These are phyloP conservation scores for Prunus yedoensis DNA, from an alignment of 331 rosid genomes.

Conservation along the genomic window DNA sequence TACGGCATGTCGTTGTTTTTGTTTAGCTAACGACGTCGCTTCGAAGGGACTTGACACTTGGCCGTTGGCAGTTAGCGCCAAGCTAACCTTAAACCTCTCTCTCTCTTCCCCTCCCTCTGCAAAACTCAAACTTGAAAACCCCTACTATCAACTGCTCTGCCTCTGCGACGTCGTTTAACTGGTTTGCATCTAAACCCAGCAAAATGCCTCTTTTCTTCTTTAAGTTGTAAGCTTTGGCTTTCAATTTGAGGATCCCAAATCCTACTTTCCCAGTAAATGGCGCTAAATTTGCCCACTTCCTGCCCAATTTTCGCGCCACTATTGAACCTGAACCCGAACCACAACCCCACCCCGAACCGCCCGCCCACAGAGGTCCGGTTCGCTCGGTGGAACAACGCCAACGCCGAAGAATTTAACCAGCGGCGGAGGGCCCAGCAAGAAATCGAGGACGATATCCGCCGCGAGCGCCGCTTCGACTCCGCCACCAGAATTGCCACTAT, in stretches of 20 bases:
- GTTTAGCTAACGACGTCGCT: not conserved
- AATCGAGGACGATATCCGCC: conserved; percentile 74
- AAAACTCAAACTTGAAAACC: not conserved
- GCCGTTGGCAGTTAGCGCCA: not conserved
- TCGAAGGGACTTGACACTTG: not conserved
- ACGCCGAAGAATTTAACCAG: conserved; percentile 60
- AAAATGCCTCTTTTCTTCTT: not conserved
- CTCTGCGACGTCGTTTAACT: conserved; percentile 12
- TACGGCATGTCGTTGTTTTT: not conserved
- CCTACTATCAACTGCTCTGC: not conserved
- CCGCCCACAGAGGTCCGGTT: conserved; percentile 46
- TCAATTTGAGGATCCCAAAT: not conserved
- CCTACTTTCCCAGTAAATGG: conserved; percentile 22
- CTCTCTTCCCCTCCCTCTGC: not conserved
- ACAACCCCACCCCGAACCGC: conserved; percentile 23
- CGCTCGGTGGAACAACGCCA: conserved; percentile 61
- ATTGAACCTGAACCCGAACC: conserved; percentile 30
- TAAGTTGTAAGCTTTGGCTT: not conserved
- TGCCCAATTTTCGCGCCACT: conserved; percentile 60
- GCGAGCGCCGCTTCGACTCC: conserved; percentile 67
- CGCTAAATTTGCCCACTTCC: conserved; percentile 52
- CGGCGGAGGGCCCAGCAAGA: conserved; percentile 62
- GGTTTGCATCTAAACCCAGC: not conserved
- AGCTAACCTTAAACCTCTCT: not conserved
- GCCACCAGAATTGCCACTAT: conserved; percentile 42